Base-by-base conservation (phyloP, 345 rosid species). In the Salix brachista region DNA sequence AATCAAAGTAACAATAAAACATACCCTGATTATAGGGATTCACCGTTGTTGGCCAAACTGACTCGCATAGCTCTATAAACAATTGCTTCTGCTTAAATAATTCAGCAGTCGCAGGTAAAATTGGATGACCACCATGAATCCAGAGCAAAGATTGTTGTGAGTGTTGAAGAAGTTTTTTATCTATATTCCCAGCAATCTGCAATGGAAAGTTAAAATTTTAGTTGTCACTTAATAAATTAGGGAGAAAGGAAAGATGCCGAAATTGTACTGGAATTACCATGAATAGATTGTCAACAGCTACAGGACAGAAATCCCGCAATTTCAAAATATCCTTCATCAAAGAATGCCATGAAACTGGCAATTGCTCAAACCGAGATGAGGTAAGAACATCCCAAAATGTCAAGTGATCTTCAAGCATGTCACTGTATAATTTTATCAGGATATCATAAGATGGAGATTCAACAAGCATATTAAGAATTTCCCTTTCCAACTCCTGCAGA, bases 121-220 rank as follows among this genome's bases (percentile, higher is more conserved):
- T 80, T 37, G 99, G 98, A 86, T 93, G 99, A 74, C 99, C 99
- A 32, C 97, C 97, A 80, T 90, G 83, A 83, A 87, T 83, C 99
- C 97, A 95, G 44, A 95, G 89, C 86, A 93, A 83, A 62, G 96
- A 88, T 85, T 81, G 92, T 74, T 89, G 86, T 23, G 90, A 80
- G 62, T 65, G 81, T 82, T 80, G 80, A 70, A 81, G 72, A 73
- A 87, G 86, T 75, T 77, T 75, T 77, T 83, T 75, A 80, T 79
- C 86, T 26, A 89, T 81, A 83, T 85, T 81, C 84, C 85, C 85
- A 78, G 79, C 90, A 86, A 81, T 80, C 91, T 90, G 70, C 68
- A 78, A 58, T 77, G 46, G 80, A 67, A 72, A 77, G 80, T 70
- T 37, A 65, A 79, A 75, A 46, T 67, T 76, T 46, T 62, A 41